Conservation (phyloP, 345 rosid species). For the Gossypium herbaceum region DNA sequence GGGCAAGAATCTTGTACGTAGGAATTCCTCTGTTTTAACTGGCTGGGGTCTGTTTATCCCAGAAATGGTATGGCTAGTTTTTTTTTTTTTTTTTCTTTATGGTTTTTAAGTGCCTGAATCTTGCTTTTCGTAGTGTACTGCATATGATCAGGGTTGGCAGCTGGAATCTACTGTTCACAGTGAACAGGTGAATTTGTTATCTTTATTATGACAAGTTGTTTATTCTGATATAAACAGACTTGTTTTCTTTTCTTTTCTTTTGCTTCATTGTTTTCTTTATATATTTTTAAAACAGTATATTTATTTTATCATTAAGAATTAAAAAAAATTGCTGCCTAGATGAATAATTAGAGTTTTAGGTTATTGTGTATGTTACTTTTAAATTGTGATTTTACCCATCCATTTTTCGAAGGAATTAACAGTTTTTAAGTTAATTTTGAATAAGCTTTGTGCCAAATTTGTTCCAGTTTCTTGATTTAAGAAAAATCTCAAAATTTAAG, state of each 20-base stretch:
- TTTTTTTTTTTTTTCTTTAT: slow-evolving; percentile 4
- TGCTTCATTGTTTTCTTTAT: background rate
- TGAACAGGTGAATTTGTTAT: slow-evolving; percentile 60
- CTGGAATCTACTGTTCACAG: slow-evolving; percentile 49
- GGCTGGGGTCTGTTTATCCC: slow-evolving; percentile 8
- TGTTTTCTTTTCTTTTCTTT: background rate
- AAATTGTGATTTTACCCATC: background rate
- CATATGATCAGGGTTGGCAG: slow-evolving; percentile 81
- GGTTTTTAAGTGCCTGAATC: slow-evolving; percentile 20
- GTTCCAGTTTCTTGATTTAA: background rate
- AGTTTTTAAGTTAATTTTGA: background rate
- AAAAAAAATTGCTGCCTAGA: background rate
- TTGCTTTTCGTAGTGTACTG: slow-evolving; percentile 60
- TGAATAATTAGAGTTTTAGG: slow-evolving; percentile 2
- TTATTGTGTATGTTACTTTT: background rate
- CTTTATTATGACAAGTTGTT: background rate
- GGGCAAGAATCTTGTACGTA: slow-evolving; percentile 54
- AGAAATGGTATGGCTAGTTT: slow-evolving; percentile 13
- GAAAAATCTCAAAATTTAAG: background rate
- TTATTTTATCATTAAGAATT: background rate
- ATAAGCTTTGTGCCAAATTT: background rate
- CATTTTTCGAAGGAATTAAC: background rate
- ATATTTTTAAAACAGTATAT: background rate
- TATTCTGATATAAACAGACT: background rate
- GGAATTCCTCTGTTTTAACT: slow-evolving; percentile 23